Base-by-base conservation (phyloP, 177 flowering plant genomes). In the Vitis hybrid region DNA sequence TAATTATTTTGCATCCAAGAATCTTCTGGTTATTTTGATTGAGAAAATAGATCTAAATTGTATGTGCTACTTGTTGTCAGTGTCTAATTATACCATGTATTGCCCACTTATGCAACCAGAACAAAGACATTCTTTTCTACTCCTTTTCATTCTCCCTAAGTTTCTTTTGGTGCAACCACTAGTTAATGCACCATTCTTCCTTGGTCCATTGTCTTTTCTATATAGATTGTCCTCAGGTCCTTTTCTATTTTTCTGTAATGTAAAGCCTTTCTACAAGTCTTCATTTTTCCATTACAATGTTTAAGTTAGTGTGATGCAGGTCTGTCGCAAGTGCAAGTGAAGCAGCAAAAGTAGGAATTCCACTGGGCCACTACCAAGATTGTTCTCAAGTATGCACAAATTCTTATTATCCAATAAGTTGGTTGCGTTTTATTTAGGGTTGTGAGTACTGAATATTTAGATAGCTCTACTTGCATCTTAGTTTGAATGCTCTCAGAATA, bases 301-400 rank as follows among this genome's bases (percentile, higher is more conserved):
- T 45, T 65, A 70, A 55, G 55, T 34, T 63, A 30, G 51, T 61
- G 50, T 67, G 66, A 52, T 79, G 76, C 84, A 89, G 93, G 81
- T 86, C 90, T 67, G 66, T 76, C 50, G 68, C 76, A 39, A 81
- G 85, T 81, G 93, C 90, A 55, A 86, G 84, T 81, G 89, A 87
- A 73, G 93, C 93, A 70, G 90, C 88, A 50, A 80, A 83, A 76
- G 87, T 83, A 17, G 91, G 93, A 71, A 82, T 89, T 57, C 93
- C 91, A 23, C 70, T 89, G 78, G 85, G 76, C 60, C 68, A 76
- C 3, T 79, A 79, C 55, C 64, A 70, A 71, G 82, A 82, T 58
- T 62, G 73, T 70, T 82, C 83, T 60, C 86, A 86, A 69, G 93
- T 89, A 70, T 75, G 86, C 70, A 32, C 64, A 60, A 60, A 76